Evolutionary conservation across 495 filamentous ascomycete genomes (phyloP), one percentile per base, ranked within the genome.

Genomic region (Cryomyces minteri): DNA sequence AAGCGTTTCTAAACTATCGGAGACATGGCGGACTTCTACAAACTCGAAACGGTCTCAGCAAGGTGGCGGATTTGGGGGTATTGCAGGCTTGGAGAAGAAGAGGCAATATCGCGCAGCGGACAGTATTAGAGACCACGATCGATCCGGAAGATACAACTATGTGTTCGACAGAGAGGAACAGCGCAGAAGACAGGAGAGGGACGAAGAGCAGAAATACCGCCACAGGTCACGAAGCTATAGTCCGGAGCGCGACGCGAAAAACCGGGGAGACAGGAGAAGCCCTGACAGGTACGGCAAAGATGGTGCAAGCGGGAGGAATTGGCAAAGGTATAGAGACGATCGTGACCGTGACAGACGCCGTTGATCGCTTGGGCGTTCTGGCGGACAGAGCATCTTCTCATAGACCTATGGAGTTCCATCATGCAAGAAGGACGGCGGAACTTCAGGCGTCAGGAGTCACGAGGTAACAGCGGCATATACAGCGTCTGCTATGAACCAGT

Each of bases 1-100:
- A 61, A 94, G 85, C 60, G 90, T 84, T 18, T 88, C 82, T 32
- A 84, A 83, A 58, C 58, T 98, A 25, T 84, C 84, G n/a, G 83
- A 94, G 44, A 77, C 75, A 18, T 98, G 90, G 90, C 73, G 92
- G 43, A 80, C 70, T 46, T 74, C 80, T 33, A 92, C 86, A n/a
- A 90, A 92, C 57, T 68, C 70, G 9, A 95, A 92, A 65, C 72
- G 90, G 31, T 72, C 71, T 49, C 67, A 66, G 44, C 67, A 72
- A 46, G 70, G 67, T 49, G 41, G 32, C 18, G 87, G 87, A 10
- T 96, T 93, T 67, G 90, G 92, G 48, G 90, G 90, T 43, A 80
- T 94, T 14, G 74, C 74, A 34, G 72, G 76, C 48, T 63, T 98
- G 41, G 87, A 96, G 65, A 85, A 87, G 68, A 82, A 84, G 65